Conservation (phyloP, 495 filamentous ascomycete species). For the Trichoderma orchidacearum region DNA sequence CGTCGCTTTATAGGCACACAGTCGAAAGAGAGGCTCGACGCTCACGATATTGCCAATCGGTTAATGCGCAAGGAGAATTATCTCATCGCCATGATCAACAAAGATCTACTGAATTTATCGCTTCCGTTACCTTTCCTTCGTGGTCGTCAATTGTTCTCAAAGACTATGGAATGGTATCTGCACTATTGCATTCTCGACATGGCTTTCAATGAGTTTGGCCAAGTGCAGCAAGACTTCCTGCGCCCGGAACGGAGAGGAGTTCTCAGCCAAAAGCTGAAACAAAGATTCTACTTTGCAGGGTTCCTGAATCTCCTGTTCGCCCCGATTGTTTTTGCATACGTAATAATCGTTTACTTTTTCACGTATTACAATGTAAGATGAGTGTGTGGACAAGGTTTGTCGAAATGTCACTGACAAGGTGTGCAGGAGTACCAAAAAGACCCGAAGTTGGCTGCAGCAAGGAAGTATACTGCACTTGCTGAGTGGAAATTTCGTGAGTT, state of each 20-base stretch:
- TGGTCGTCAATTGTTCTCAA: conserved; percentile 65
- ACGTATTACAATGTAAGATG: conserved; percentile 70
- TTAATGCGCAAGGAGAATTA: conserved; percentile 97
- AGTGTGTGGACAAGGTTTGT: background rate
- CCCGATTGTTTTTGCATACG: conserved; percentile 71
- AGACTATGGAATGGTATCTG: conserved; percentile 77
- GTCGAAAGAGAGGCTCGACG: conserved; percentile 91
- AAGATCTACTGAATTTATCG: conserved; percentile 79
- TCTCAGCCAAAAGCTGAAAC: conserved; percentile 60
- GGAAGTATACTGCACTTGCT: conserved; percentile 83
- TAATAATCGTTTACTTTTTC: conserved; percentile 78
- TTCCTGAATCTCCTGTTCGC: conserved; percentile 76
- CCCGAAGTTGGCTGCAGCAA: conserved; percentile 60
- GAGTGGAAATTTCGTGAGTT: conserved; percentile 99
- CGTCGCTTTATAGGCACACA: conserved; percentile 64
- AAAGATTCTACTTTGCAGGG: conserved; percentile 67
- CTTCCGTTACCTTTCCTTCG: conserved; percentile 73
- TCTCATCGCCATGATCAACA: conserved; percentile 90
- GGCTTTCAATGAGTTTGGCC: conserved; percentile 77
- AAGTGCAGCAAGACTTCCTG: conserved; percentile 70
- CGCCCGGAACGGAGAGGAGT: conserved; percentile 66
- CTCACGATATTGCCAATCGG: conserved; percentile 92
- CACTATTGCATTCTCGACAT: conserved; percentile 82
- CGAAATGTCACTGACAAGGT: conserved; percentile 1
- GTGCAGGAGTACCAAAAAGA: conserved; percentile 79